Conservation (phyloP, 2,329 filamentous ascomycete genomes). For the Pseudogymnoascus sp. region DNA sequence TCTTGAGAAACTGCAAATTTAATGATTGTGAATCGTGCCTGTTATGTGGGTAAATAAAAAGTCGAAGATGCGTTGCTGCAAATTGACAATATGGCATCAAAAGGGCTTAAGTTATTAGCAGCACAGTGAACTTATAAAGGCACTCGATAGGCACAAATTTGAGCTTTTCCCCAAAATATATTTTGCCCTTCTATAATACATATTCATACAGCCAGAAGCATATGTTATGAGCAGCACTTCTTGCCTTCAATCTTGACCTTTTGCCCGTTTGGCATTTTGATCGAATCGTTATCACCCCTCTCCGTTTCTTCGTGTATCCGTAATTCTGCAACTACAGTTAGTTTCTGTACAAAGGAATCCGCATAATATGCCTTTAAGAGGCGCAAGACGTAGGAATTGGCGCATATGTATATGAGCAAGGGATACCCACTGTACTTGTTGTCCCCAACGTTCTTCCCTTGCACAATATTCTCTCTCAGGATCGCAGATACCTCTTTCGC, state of each 20-base stretch:
- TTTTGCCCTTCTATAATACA: slow-evolving; percentile 1
- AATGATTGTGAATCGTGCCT: too few species aligned
- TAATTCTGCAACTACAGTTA: slow-evolving; percentile 53
- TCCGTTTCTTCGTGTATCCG: slow-evolving; percentile 88
- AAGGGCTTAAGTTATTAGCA: too few species aligned
- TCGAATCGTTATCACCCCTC: slow-evolving; percentile 83
- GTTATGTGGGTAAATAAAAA: too few species aligned
- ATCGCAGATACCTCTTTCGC: slow-evolving; percentile 77
- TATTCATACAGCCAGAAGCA: not conserved
- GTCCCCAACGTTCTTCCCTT: slow-evolving; percentile 53
- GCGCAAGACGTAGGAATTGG: not conserved
- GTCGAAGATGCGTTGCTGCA: not conserved
- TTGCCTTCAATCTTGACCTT: slow-evolving; percentile 28
- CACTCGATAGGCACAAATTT: not conserved
- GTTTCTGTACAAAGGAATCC: not conserved
- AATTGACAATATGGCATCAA: too few species aligned
- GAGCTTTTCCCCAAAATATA: not conserved
- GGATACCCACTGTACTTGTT: slow-evolving; percentile 52
- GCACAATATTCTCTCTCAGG: slow-evolving; percentile 76
- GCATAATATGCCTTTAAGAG: not conserved
- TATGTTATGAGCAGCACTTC: slow-evolving; percentile 19
- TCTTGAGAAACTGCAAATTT: too few species aligned
- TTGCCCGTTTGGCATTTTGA: slow-evolving; percentile 50
- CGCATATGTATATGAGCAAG: not conserved
- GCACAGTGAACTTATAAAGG: not conserved